A percentile compares a stretch with the other conserved stretches of the same genome.
These are phyloP conservation scores for Hansfordia pulvinata DNA, from an alignment of 2,329 filamentous ascomycete species.

Conservation along the genomic window DNA sequence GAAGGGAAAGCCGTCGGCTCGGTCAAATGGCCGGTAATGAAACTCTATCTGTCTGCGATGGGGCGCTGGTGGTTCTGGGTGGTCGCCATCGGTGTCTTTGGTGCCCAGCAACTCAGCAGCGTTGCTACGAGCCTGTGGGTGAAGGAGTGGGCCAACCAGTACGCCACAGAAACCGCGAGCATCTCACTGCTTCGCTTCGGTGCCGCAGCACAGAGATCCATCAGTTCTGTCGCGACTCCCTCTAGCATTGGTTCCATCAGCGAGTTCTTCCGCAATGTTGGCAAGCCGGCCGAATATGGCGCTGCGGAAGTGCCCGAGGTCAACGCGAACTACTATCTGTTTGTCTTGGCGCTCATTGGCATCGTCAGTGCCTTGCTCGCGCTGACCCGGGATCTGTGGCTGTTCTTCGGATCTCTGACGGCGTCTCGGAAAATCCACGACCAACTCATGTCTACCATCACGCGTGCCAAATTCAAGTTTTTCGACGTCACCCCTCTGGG, in stretches of 20 bases:
- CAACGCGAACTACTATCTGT: constrained; percentile 72
- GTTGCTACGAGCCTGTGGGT: constrained; percentile 94
- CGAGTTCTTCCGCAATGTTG: constrained; percentile 18
- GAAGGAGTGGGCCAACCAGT: constrained; percentile 86
- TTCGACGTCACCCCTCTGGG: constrained; percentile 94
- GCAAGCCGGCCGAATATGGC: constrained; percentile 24
- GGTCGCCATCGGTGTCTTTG: constrained; percentile 60
- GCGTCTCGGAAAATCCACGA: constrained; percentile 79
- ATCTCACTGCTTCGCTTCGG: constrained; percentile 19
- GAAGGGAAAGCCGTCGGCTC: constrained; percentile 77
- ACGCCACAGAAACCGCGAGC: constrained; percentile 34
- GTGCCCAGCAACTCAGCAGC: constrained; percentile 68
- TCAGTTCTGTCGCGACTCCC: constrained; percentile 19
- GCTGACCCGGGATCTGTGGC: constrained; percentile 68
- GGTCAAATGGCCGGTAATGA: constrained; percentile 77
- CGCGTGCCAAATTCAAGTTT: constrained; percentile 89
- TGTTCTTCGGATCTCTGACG: constrained; percentile 83
- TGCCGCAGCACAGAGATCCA: constrained; percentile 20
- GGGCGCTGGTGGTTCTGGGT: constrained; percentile 96
- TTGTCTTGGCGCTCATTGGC: constrained; percentile 70
- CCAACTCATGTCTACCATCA: constrained; percentile 62
- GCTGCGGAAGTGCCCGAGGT: constrained; percentile 38
- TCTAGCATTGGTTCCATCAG: constrained; percentile 25
- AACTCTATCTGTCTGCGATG: constrained; percentile 80
- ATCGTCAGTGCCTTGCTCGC: constrained; percentile 67